A percentile compares a stretch with the other conserved stretches of the same genome.
These are phyloP conservation scores for Evernia prunastri DNA, from an alignment of 495 filamentous ascomycete genomes.

Conservation along the genomic window DNA sequence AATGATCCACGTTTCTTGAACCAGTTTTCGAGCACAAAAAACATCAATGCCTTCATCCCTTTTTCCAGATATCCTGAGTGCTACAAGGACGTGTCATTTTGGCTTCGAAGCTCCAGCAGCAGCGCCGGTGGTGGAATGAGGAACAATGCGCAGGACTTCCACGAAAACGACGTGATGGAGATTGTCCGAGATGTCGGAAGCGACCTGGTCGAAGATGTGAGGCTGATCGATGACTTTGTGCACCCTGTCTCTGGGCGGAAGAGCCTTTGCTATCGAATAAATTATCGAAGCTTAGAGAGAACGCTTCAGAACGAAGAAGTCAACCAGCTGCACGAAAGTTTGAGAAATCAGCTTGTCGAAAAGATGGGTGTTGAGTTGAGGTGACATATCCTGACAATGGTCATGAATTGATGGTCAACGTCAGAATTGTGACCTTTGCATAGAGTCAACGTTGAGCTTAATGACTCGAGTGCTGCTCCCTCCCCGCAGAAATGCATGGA, in stretches of 20 bases:
- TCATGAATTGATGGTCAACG: background rate
- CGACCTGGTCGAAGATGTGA: slow-evolving; percentile 81
- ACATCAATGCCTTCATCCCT: slow-evolving; percentile 63
- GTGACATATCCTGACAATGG: slow-evolving; percentile 32
- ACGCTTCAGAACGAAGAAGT: slow-evolving; percentile 77
- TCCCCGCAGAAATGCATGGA: slow-evolving; percentile 22
- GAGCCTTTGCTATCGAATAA: slow-evolving; percentile 87
- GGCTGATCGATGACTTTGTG: slow-evolving; percentile 72
- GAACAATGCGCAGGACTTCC: slow-evolving; percentile 49
- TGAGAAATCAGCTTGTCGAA: slow-evolving; percentile 54
- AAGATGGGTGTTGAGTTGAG: slow-evolving; percentile 77
- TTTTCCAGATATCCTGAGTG: slow-evolving; percentile 87
- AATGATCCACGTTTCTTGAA: slow-evolving; percentile 69
- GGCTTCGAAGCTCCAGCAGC: slow-evolving; percentile 56
- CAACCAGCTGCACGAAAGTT: slow-evolving; percentile 65
- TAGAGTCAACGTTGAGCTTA: background rate
- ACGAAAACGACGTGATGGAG: slow-evolving; percentile 98
- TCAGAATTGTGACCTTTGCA: background rate
- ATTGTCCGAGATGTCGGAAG: slow-evolving; percentile 73
- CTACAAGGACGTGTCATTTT: slow-evolving; percentile 90
- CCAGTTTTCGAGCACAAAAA: slow-evolving; percentile 59
- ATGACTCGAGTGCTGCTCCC: background rate
- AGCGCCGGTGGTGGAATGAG: slow-evolving; percentile 47
- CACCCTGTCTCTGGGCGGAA: slow-evolving; percentile 79
- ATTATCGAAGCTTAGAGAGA: slow-evolving; percentile 81